Evolutionary conservation across 2,329 filamentous ascomycete genomes (phyloP), one percentile per base, ranked within the genome.

Genomic region (Diaporthe vaccinii): DNA sequence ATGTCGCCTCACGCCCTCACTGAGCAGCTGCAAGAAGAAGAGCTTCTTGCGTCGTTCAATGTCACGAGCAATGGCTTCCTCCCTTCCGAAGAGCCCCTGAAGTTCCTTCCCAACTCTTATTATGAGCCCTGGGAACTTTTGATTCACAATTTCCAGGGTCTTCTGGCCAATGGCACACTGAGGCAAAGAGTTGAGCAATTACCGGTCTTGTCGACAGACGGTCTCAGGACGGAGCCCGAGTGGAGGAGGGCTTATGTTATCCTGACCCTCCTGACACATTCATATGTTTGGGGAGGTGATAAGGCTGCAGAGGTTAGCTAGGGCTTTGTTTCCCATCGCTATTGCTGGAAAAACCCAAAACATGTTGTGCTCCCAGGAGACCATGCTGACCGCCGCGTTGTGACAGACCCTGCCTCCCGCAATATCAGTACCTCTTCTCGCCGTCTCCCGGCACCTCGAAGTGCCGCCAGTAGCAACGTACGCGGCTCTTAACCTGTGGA

Each of bases 381-480:
- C 25, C 31, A 53, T 61, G 59, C 78, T 83, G 61, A 83, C 74
- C 28, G 20, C n/a, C 41, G 3, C 15, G 6, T 41, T 31, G 39
- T 41, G 2, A 1, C 71, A 92, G 90, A 80, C 87, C 17, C 84
- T 98, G 1, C 96, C 96, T 0, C 92, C 94, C 0, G 86, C 93
- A 69, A 89, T 98, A 74, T 93, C 95, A 0, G 86, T 95, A 0
- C 96, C 96, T 0, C 92, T 98, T 75, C 88, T 97, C 61, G 81
- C 89, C 62, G 89, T 95, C 14, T 95, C 95, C 73, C 84, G 88
- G 17, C 91, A 93, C 78, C 90, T 98, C 9, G 93, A 96, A 76
- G 88, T 98, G 1, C 96, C 95, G 1, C 93, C 95, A 1, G 94
- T 97, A 0, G 94, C 95, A n/a, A 97, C 96, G 15, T 98, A 98